These are phyloP conservation scores for Nannochloropsis salina DNA, from an alignment of 108 stramenopile genomes.

Conservation along the genomic window DNA sequence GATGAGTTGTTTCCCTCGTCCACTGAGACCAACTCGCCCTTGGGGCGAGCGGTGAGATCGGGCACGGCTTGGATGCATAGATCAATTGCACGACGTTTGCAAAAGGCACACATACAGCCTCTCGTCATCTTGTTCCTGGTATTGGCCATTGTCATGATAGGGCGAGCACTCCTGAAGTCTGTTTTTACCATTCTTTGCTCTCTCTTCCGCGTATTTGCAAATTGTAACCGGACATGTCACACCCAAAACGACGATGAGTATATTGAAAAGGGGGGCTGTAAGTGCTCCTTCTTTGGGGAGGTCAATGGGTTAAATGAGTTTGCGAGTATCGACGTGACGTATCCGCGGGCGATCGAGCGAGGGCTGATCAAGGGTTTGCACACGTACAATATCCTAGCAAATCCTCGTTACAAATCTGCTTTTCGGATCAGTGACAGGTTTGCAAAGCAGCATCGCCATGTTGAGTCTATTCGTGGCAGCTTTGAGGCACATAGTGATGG, in stretches of 20 bases:
- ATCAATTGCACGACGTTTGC: background rate
- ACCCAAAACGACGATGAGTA: background rate
- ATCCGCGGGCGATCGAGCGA: constrained; percentile 41
- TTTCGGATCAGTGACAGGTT: background rate
- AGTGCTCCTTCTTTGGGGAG: constrained; percentile 10
- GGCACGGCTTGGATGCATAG: background rate
- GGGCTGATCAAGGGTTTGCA: constrained; percentile 46
- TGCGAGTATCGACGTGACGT: constrained; percentile 36
- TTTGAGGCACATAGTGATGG: background rate
- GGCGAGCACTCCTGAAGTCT: background rate
- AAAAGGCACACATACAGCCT: background rate
- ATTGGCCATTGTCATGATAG: background rate
- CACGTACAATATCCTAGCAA: constrained; percentile 53
- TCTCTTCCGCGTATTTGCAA: background rate
- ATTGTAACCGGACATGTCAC: background rate
- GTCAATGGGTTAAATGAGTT: background rate
- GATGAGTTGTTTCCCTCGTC: background rate
- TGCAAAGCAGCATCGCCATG: background rate
- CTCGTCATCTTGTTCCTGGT: constrained; percentile 15
- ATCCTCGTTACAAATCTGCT: constrained; percentile 32
- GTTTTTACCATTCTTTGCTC: background rate
- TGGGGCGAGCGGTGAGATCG: background rate
- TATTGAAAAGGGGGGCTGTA: background rate
- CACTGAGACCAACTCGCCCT: background rate
- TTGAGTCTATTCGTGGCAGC: background rate